Conservation (phyloP, 768 basidiomycete genomes). For the Amylocystis lapponica region DNA sequence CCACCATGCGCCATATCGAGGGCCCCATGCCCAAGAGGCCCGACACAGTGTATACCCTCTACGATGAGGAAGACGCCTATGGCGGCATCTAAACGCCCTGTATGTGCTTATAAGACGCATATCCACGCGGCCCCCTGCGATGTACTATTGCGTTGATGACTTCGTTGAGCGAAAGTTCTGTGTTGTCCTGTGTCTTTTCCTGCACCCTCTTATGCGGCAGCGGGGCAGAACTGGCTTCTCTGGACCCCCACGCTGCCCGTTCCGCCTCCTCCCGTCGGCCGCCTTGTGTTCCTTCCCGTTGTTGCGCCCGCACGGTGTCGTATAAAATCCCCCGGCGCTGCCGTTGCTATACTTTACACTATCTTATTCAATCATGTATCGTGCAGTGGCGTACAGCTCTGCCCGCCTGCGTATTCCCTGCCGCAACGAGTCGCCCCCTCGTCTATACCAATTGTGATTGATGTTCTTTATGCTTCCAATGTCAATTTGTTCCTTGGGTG, state of each 20-base stretch:
- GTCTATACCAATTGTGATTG: too few relatives aligned
- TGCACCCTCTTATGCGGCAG: slow-evolving; percentile 8
- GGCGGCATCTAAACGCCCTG: slow-evolving; percentile 47
- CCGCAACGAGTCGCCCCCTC: too few relatives aligned
- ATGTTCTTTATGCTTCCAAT: too few relatives aligned
- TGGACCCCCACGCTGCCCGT: slow-evolving; percentile 8
- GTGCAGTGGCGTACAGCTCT: too few relatives aligned
- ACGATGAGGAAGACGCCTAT: slow-evolving; percentile 64
- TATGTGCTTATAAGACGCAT: background rate
- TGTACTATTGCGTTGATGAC: background rate
- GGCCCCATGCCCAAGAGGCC: slow-evolving; percentile 32
- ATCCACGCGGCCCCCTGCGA: background rate
- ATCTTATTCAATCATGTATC: too few relatives aligned
- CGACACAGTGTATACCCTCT: slow-evolving; percentile 44
- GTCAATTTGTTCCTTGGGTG: too few relatives aligned
- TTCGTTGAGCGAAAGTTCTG: background rate
- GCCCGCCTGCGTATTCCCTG: too few relatives aligned
- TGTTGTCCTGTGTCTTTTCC: background rate
- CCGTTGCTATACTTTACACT: too few relatives aligned
- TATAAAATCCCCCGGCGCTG: too few relatives aligned
- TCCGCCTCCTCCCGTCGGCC: background rate
- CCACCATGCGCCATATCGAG: slow-evolving; percentile 1
- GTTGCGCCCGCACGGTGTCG: too few relatives aligned
- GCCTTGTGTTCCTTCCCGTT: too few relatives aligned
- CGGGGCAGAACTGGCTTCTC: slow-evolving; percentile 23